phyloP scores from a whole-genome alignment of 2,329 filamentous ascomycete genomes.

The Penicillium sp. region DNA sequence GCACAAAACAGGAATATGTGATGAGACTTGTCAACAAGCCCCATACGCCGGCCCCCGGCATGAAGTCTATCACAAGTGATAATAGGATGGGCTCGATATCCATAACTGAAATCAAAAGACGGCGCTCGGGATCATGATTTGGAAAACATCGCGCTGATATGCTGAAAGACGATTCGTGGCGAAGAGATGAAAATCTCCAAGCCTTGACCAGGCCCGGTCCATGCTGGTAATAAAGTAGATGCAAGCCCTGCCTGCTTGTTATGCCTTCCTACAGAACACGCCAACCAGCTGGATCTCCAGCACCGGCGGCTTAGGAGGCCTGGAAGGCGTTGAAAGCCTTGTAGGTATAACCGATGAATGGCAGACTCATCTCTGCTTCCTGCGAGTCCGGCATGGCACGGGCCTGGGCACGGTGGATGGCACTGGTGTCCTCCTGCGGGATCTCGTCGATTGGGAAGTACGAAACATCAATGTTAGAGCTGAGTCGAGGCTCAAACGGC shows the following conservation, averaged over 20 bases:
- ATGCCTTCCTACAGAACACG: conserved; percentile 1
- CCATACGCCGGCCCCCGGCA: background rate
- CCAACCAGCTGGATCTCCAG: conserved; percentile 15
- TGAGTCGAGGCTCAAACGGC: conserved; percentile 92
- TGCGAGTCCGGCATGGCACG: conserved; percentile 74
- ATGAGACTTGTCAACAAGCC: conserved; percentile 2
- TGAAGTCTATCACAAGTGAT: conserved; percentile 8
- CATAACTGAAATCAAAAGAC: conserved; percentile 30
- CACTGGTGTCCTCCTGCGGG: conserved; percentile 92
- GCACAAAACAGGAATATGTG: conserved; percentile 10
- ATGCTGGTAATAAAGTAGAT: conserved; percentile 27
- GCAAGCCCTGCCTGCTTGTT: conserved; percentile 41
- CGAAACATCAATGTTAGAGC: conserved; percentile 91
- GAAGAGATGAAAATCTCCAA: conserved; percentile 31
- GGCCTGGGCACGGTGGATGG: conserved; percentile 81
- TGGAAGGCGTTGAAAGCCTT: conserved; percentile 85
- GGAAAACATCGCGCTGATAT: conserved; percentile 38
- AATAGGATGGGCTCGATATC: conserved; percentile 27
- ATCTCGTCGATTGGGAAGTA: conserved; percentile 99
- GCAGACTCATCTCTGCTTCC: conserved; percentile 91
- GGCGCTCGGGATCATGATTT: conserved; percentile 27
- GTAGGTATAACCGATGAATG: conserved; percentile 96
- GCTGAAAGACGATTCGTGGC: conserved; percentile 36
- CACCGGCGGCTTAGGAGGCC: conserved; percentile 33
- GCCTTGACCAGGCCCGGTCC: conserved; percentile 22